These are phyloP conservation scores for Ulmus americana DNA, from an alignment of 331 rosid species.

Conservation along the genomic window DNA sequence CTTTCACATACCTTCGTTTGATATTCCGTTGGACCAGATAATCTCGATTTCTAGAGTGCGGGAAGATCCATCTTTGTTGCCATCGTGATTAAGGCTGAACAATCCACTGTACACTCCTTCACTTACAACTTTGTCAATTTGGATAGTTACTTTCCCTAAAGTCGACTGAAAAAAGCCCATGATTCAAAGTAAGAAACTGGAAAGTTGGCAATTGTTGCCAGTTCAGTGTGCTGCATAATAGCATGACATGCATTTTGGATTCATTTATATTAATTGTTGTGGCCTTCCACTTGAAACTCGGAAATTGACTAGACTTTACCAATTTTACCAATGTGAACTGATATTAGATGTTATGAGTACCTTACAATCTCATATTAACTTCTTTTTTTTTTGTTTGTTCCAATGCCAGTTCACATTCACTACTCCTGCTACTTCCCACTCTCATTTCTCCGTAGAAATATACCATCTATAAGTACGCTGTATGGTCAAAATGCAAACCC, in stretches of 20 bases:
- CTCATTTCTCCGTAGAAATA: too few species aligned
- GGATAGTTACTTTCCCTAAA: constrained; percentile 90
- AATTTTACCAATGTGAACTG: too few species aligned
- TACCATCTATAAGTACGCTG: too few species aligned
- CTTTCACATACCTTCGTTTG: constrained; percentile 55
- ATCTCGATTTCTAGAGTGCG: constrained; percentile 89
- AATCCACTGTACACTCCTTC: constrained; percentile 93
- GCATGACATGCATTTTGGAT: neutral
- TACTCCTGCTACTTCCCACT: too few species aligned
- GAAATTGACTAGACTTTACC: too few species aligned
- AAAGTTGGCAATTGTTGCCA: constrained; percentile 4
- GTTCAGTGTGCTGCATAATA: neutral
- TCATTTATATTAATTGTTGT: neutral
- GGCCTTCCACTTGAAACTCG: neutral
- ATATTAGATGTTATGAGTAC: too few species aligned
- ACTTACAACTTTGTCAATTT: constrained; percentile 83
- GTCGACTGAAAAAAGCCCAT: constrained; percentile 52
- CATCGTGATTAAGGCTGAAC: constrained; percentile 84
- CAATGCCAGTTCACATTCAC: too few species aligned
- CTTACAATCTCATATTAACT: too few species aligned
- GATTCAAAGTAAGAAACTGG: constrained; percentile 23
- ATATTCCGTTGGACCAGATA: constrained; percentile 77
- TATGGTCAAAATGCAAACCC: neutral
- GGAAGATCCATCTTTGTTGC: constrained; percentile 90
- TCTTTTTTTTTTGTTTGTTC: too few species aligned